A percentile compares a stretch with the other conserved stretches of the same genome.
phyloP scores from a whole-genome alignment of 257 asterid species.

The Forsythia suspensa region DNA sequence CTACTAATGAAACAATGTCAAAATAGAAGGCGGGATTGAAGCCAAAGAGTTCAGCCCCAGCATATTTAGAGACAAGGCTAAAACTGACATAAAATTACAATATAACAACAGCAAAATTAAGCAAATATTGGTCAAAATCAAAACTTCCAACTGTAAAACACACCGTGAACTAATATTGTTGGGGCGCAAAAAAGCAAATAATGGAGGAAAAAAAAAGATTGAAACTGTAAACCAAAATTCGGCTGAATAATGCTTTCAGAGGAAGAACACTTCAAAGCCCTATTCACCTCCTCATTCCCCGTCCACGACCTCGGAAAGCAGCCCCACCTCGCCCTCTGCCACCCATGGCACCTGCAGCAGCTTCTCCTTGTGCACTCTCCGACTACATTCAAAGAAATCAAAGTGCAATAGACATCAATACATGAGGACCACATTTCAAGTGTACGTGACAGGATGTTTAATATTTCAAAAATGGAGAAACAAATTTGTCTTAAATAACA shows the following conservation, averaged over 20 bases:
- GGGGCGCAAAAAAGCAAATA: not conserved
- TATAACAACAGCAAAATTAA: not conserved
- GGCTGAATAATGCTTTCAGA: not conserved
- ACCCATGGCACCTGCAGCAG: slow-evolving; percentile 83
- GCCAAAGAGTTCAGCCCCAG: not conserved
- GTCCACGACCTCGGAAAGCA: slow-evolving; percentile 69
- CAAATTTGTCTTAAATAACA: too few species aligned
- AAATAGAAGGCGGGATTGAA: not conserved
- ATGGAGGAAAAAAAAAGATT: not conserved
- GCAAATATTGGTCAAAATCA: not conserved
- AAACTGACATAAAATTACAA: not conserved
- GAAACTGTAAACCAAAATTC: not conserved
- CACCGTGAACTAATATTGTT: not conserved
- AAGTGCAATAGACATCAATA: not conserved
- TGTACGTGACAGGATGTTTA: not conserved
- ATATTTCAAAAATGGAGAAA: not conserved
- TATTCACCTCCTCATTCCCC: slow-evolving; percentile 93
- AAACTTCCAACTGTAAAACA: not conserved
- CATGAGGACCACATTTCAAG: not conserved
- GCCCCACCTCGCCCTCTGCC: slow-evolving; percentile 74
- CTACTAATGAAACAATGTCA: too few species aligned
- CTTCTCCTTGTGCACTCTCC: slow-evolving; percentile 99
- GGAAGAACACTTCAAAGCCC: slow-evolving; percentile 11
- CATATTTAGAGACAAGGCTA: not conserved
- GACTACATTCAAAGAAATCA: slow-evolving; percentile 47